These are phyloP conservation scores for Dendrocalamus sinicus DNA, from an alignment of 176 grass and related monocot genomes.

Conservation along the genomic window DNA sequence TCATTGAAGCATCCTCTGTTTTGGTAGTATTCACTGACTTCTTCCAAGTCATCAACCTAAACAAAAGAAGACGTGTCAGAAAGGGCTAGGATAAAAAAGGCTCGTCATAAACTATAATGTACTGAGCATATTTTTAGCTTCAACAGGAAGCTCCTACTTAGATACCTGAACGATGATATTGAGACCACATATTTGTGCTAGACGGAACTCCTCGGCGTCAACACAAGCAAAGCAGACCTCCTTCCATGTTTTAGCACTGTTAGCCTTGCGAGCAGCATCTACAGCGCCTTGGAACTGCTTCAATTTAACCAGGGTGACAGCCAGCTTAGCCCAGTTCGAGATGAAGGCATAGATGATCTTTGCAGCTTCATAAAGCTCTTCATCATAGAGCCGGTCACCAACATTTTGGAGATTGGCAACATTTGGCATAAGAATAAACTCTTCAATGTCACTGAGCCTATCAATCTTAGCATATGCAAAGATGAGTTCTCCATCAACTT, in stretches of 20 bases:
- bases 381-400: constrained; percentile 89
- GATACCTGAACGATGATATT: constrained; percentile 93
- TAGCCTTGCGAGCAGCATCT: constrained; percentile 95
- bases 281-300: constrained; percentile 98
- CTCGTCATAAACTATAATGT: not conserved
- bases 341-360: constrained; percentile 98
- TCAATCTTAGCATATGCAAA: constrained; percentile 97
- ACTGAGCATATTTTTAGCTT: not conserved
- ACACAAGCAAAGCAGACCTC: constrained; percentile 99
- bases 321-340: constrained; percentile 96
- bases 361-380: constrained; percentile 94
- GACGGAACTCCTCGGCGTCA: constrained; percentile 91
- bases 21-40: constrained; percentile 94
- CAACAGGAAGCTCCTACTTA: constrained; percentile 8
- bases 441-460: constrained; percentile 85
- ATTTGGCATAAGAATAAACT: constrained; percentile 98
- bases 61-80: constrained; percentile 39
- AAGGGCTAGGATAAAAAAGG: constrained; percentile 15
- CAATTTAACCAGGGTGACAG: constrained; percentile 84
- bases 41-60: constrained; percentile 95
- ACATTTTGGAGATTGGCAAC: constrained; percentile 96
- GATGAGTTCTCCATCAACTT: constrained; percentile 89
- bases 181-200: constrained; percentile 96
- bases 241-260: constrained; percentile 95
- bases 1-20: constrained; percentile 97